Base-by-base conservation (phyloP, 1,139 yeast genomes). In the Yamadazyma buinensis region DNA sequence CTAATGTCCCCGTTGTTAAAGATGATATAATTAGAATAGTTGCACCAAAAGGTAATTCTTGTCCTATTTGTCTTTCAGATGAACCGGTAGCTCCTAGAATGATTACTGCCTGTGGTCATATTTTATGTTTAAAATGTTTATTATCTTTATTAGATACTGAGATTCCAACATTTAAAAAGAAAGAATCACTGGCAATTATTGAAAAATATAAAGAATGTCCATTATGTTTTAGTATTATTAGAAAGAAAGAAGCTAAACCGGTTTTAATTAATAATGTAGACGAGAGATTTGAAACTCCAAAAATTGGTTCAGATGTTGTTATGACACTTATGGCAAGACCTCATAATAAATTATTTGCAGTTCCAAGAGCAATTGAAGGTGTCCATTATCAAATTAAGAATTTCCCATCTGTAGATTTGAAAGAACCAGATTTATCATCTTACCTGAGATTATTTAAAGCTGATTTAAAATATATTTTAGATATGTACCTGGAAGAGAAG, bases 31-130 rank as follows among this genome's bases (percentile, higher is more conserved):
- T 83, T 26, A 67, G 96, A 35, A 86, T 92, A 4, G 57, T 87
- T 15, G 82, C 78, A 1, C 84, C 94, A 10, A 75, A 71, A 43
- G 85, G 88, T 11, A 76, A 81, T 36, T 77, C 80, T 34, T 94
- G 99, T 54, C 97, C 98, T 1, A 92, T 94, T 24, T 94, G 99
- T 55, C 66, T 92, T 13, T 74, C 83, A 22, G 95, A 85, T 36
- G 82, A 80, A 15, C 84, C 92, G 8, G 74, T 84, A 25, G 97
- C 97, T 0, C 97, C 98, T 1, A 67, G 97, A 37, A 94, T 94
- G 97, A 78, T 88, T 22, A 64, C 70, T 9, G 74, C 80, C 13
- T 94, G 99, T 62, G 98, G 99, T 3, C 99, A 94, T 54, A 73
- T 88, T 11, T 75, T 92, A 51, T 94, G 99, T 54, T 71, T 79